Evolutionary conservation across 2,329 filamentous ascomycete genomes (phyloP), one percentile per base, ranked within the genome.

Genomic region (Diplodia corticola): DNA sequence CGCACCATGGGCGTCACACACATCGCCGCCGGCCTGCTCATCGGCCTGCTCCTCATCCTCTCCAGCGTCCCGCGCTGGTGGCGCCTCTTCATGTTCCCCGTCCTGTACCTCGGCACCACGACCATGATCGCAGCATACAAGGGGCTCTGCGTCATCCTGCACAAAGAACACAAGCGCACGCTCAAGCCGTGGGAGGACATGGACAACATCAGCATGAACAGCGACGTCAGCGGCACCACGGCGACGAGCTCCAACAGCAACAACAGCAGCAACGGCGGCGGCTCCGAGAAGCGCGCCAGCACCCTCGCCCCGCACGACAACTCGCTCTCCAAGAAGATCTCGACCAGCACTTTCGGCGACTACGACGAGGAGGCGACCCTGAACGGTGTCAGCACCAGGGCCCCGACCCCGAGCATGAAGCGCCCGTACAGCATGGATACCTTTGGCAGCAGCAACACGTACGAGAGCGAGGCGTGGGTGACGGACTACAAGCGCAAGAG

Each of bases 141-240:
- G 78, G 91, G 91, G 69, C 92, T 94, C 88, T 94, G 91, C 72
- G 86, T 94, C 5, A 89, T 87, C 48, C 78, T 87, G 3, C 91
- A 93, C 75, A 89, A 90, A 53, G 82, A 92, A 81, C 90, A 92
- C 72, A 89, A 91, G 74, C 87, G 90, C 20, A 90, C 93, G 71
- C 79, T 93, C 54, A 86, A 89, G 30, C 91, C 91, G 2, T 91
- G 89, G 89, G 89, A 91, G 78, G 79, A 91, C 2, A 89, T 89
- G 75, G 76, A 78, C 2, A 70, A 71, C 40, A 55, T 68, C 0
- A 68, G 48, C 35, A 64, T 54, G 28, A 55, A 63, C 40, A 13
- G 30, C 28, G 63, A 65, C 30, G 50, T 64, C 66, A 51, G 51
- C n/a, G n/a, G 28, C 35, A 37, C 6, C 51, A 37, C 17, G 12